Evolutionary conservation across 2,329 filamentous ascomycete species (phyloP).

Genomic region (Aureobasidium sp.): DNA sequence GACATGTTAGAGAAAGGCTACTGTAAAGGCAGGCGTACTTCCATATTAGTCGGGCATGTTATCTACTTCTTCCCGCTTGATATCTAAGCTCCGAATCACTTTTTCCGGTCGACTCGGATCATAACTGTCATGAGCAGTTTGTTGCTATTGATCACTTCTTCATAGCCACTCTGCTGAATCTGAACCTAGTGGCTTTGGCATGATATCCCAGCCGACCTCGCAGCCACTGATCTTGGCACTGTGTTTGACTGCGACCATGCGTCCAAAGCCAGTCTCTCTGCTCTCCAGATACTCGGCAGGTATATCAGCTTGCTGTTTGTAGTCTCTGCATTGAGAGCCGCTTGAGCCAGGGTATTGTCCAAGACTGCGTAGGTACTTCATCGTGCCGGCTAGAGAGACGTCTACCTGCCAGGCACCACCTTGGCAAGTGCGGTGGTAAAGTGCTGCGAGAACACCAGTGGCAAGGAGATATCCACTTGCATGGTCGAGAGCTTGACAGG

Average conservation of each 20-base stretch:
- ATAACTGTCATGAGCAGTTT: too few species aligned
- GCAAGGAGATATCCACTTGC: neutral
- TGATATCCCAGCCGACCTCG: neutral
- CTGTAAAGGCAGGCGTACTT: too few species aligned
- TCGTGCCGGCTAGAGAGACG: neutral
- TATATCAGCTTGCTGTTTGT: neutral
- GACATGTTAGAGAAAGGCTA: too few species aligned
- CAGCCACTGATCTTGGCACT: neutral
- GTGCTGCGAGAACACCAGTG: neutral
- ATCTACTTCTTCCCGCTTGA: too few species aligned
- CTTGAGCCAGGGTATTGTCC: neutral
- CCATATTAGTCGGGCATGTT: too few species aligned
- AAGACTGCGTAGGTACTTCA: neutral
- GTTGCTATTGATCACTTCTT: neutral
- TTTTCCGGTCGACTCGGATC: too few species aligned
- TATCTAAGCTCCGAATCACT: neutral
- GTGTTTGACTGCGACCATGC: neutral
- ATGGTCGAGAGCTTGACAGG: neutral
- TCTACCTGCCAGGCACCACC: neutral
- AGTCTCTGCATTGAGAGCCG: neutral
- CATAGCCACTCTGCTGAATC: neutral
- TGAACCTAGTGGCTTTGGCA: neutral
- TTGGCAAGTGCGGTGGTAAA: neutral
- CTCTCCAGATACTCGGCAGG: neutral
- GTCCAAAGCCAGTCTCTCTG: neutral